Base-by-base conservation (phyloP, 2,329 filamentous ascomycete species). In the Rhynchosporium secalis region DNA sequence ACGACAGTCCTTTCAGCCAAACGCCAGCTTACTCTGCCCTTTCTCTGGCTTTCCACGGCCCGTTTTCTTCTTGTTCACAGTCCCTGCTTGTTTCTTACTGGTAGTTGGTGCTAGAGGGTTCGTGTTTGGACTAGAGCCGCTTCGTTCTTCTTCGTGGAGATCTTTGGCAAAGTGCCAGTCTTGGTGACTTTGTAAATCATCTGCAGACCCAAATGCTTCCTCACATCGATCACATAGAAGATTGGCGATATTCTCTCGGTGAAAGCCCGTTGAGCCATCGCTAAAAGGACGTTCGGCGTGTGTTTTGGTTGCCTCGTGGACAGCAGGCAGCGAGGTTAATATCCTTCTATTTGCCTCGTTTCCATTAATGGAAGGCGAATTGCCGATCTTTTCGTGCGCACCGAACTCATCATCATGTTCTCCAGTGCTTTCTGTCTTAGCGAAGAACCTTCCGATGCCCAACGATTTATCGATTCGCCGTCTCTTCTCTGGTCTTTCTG, bases 111-210 rank as follows among this genome's bases (percentile, higher is more conserved):
- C 51, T 49, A 63, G 46, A n/a, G 64, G 56, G 58, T 58, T 70
- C 7, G 65, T 40, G 13, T 36, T 60, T 29, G 56, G 55, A 51
- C 57, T 57, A 48, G 31, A 47, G 31, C 46, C 31, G 15, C 64
- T 56, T 36, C 69, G 71, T 51, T 73, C 69, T 65, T 73, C 66
- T 62, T 86, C 83, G 67, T 93, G 88, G 36, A 99, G 81, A 69
- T 94, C 90, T 76, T 90, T 91, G 51, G 95, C 95, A 76, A 96
- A 89, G 77, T 99, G 95, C 88, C 93, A 98, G 75, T 99, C 95
- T 59, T 88, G 81, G 75, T 99, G 95, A 76, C 90, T 93, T 67
- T 87, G 83, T 52, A 86, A 73, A 69, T 83, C 82, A 61, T 88
- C 84, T 31, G 78, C 72, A 45, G 80, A 78, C 12, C 81, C 79